These are phyloP conservation scores for Posidonia australis DNA, from an alignment of 106 monocot species.

Conservation along the genomic window DNA sequence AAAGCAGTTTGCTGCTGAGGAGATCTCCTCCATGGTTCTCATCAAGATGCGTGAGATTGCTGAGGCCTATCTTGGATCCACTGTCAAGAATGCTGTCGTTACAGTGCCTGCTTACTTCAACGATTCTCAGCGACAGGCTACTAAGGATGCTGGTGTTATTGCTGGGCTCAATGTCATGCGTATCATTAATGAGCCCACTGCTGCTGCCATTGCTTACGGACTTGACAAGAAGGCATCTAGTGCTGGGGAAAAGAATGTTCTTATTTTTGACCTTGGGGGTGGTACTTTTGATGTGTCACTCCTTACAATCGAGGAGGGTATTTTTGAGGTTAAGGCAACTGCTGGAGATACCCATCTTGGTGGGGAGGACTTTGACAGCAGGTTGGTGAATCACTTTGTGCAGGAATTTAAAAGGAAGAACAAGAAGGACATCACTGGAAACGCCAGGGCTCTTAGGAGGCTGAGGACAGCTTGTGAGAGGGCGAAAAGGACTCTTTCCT, in stretches of 20 bases:
- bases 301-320: slow-evolving; percentile 22
- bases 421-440: slow-evolving; percentile 24
- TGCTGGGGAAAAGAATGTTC: slow-evolving; percentile 23
- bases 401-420: slow-evolving; percentile 22
- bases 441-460: slow-evolving; percentile 18
- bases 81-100: slow-evolving; percentile 15
- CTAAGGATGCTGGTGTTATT: slow-evolving; percentile 19
- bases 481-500: slow-evolving; percentile 23
- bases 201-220: slow-evolving; percentile 19
- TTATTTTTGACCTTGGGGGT: slow-evolving; percentile 23
- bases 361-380: slow-evolving; percentile 19
- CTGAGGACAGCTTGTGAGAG: slow-evolving; percentile 15
- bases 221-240: slow-evolving; percentile 28
- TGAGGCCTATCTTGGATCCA: slow-evolving; percentile 15
- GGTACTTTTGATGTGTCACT: slow-evolving; percentile 25
- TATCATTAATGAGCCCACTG: slow-evolving; percentile 18
- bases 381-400: slow-evolving; percentile 22
- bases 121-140: slow-evolving; percentile 16
- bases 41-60: slow-evolving; percentile 21
- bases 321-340: slow-evolving; percentile 19
- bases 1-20: slow-evolving; percentile 17
- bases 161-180: slow-evolving; percentile 19
- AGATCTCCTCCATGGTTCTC: slow-evolving; percentile 20
- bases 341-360: slow-evolving; percentile 22
- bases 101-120: slow-evolving; percentile 19